Evolutionary conservation across 164 flowering plant genomes (phyloP).

Genomic region (Stephania yunnanensis): DNA sequence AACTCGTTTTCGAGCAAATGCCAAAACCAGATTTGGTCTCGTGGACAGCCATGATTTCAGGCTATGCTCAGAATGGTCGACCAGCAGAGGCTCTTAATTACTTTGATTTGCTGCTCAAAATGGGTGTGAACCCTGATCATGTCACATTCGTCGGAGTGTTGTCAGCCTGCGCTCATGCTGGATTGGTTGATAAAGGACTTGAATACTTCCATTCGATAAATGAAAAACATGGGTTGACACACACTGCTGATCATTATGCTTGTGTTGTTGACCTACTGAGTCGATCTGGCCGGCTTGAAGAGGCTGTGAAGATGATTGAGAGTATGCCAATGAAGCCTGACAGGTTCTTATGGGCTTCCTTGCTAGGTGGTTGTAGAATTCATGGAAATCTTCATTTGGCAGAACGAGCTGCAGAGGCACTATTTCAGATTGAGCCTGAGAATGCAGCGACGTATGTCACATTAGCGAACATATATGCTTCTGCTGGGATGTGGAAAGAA

Average conservation of each 20-base stretch:
- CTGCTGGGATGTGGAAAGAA: conserved; percentile 32
- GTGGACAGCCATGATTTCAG: conserved; percentile 30
- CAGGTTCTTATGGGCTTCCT: conserved; percentile 31
- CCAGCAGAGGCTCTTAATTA: conserved; percentile 26
- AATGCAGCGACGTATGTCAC: conserved; percentile 35
- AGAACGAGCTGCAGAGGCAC: conserved; percentile 27
- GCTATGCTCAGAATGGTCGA: conserved; percentile 31
- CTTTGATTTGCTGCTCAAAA: conserved; percentile 24
- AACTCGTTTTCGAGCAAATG: conserved; percentile 18
- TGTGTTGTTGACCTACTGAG: conserved; percentile 30
- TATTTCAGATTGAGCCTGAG: conserved; percentile 29
- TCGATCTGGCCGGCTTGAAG: conserved; percentile 24
- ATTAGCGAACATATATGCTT: conserved; percentile 29
- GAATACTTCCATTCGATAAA: conserved; percentile 26
- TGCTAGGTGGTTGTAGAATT: conserved; percentile 30
- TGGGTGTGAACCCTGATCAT: conserved; percentile 28
- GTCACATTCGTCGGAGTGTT: conserved; percentile 28
- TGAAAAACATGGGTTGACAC: conserved; percentile 23
- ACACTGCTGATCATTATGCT: conserved; percentile 28
- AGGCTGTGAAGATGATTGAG: conserved; percentile 28
- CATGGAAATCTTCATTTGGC: conserved; percentile 27
- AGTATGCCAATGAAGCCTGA: conserved; percentile 31
- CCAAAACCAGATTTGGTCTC: conserved; percentile 26
- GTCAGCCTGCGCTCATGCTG: conserved; percentile 34
- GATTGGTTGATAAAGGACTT: conserved; percentile 27